phyloP scores from a whole-genome alignment of 2,329 filamentous ascomycete genomes.

The Aspergillus melleus region DNA sequence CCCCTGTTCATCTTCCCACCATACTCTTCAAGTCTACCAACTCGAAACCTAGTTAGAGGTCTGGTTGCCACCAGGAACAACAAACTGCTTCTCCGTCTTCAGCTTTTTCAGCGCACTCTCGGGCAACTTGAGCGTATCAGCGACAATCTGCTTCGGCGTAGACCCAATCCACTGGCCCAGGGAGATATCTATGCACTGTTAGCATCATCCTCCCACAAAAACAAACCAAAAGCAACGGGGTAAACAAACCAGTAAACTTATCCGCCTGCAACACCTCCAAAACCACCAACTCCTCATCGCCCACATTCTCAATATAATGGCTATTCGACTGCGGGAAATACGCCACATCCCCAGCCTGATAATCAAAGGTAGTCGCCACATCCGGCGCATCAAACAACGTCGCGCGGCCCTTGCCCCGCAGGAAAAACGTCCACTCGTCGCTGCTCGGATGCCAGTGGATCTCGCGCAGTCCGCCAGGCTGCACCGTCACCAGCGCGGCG shows the following conservation, averaged over 20 bases:
- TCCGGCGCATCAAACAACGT: slow-evolving; percentile 72
- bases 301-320: slow-evolving; percentile 78
- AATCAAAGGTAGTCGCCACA: slow-evolving; percentile 73
- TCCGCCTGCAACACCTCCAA: slow-evolving; percentile 73
- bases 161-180: slow-evolving; percentile 51
- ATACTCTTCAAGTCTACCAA: no score
- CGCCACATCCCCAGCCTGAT: slow-evolving; percentile 71
- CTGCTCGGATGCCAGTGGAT: slow-evolving; percentile 83
- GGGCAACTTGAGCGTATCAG: slow-evolving; percentile 54
- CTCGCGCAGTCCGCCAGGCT: slow-evolving; percentile 71
- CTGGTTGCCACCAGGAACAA: slow-evolving; percentile 35
- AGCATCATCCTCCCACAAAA: background rate
- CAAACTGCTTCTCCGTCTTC: slow-evolving; percentile 49
- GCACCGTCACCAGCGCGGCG: slow-evolving; percentile 69
- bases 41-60: no score
- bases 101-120: slow-evolving; percentile 41
- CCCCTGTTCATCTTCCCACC: no score
- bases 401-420: slow-evolving; percentile 68
- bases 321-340: slow-evolving; percentile 77
- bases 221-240: background rate
- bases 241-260: slow-evolving; percentile 53
- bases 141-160: slow-evolving; percentile 59
- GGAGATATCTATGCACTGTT: slow-evolving; percentile 39
- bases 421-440: slow-evolving; percentile 81
- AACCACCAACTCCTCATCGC: slow-evolving; percentile 71